These are phyloP conservation scores for Arthrinium puccinioides DNA, from an alignment of 2,329 filamentous ascomycete species.

Conservation along the genomic window DNA sequence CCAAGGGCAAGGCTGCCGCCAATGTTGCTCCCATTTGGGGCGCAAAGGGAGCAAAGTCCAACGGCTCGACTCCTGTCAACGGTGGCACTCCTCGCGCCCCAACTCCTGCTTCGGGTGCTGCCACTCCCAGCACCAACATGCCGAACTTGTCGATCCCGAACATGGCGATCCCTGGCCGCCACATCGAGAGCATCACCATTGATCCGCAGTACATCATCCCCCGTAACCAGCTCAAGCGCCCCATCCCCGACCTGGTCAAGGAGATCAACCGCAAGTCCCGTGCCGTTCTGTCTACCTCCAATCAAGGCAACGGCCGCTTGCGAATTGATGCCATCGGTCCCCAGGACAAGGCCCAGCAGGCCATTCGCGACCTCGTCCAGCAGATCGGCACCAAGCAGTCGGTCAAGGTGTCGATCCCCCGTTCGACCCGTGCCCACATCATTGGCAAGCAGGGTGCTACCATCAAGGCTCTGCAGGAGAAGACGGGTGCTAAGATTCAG, in stretches of 20 bases:
- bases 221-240: slow-evolving; percentile 72
- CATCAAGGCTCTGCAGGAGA: slow-evolving; percentile 84
- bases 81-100: slow-evolving; percentile 53
- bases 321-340: slow-evolving; percentile 83
- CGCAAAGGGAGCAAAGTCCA: slow-evolving; percentile 42
- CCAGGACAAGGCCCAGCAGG: slow-evolving; percentile 75
- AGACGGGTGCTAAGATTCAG: slow-evolving; percentile 84
- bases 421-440: slow-evolving; percentile 78
- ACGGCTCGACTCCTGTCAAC: slow-evolving; percentile 47
- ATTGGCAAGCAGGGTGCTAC: slow-evolving; percentile 88
- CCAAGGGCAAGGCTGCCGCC: slow-evolving; percentile 54
- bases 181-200: slow-evolving; percentile 69
- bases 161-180: slow-evolving; percentile 75
- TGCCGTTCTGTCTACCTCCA: slow-evolving; percentile 72
- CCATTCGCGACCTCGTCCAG: slow-evolving; percentile 80
- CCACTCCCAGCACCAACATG: slow-evolving; percentile 32
- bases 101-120: slow-evolving; percentile 54
- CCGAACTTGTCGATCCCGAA: slow-evolving; percentile 45
- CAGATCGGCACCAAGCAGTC: slow-evolving; percentile 80
- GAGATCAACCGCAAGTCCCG: slow-evolving; percentile 91
- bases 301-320: slow-evolving; percentile 63
- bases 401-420: slow-evolving; percentile 74
- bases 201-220: slow-evolving; percentile 71
- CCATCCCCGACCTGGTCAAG: slow-evolving; percentile 75
- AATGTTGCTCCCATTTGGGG: slow-evolving; percentile 71